Evolutionary conservation across 805 yeast species (phyloP), one percentile per base, ranked within the genome.

Genomic region (Cyberlindnera meyerae): DNA sequence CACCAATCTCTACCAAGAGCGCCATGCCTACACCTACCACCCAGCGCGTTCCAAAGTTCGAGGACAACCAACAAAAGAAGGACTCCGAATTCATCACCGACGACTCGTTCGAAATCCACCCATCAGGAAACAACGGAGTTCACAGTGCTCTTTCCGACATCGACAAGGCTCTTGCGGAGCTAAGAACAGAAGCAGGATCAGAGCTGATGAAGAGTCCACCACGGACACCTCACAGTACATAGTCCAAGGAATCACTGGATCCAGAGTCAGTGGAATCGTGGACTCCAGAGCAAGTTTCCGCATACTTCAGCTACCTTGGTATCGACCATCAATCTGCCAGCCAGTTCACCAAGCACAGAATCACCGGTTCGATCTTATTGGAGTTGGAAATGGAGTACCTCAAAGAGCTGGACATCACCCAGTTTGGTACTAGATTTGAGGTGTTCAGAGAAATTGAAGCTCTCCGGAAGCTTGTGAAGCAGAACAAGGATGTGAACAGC

Each of bases 381-480:
- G 94, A 89, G 60, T 69, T 93, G 44, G 97, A 90, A 52, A 68
- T 90, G 43, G 73, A 86, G 1, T 84, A 84, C 52, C 70, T 93
- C 52, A 93, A 90, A 57, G 99, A 93, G 60, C 66, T 93, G 40
- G 98, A 89, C 39, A 90, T 93, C 35, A 71, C 77, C 33, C 84
- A 95, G 4, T 93, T 93, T 64, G 99, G 99, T 18, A 89, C 96
- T 0, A 73, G 99, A 45, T 93, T 88, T 61, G 96, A 89, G 58
- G 76, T 93, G 31, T 80, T 77, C 60, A 88, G 87, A 55, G 95
- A 86, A 56, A 90, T 93, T 50, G 95, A 86, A 57, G 73, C 77
- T 25, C 63, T 82, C 49, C 55, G 62, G 44, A 58, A 58, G 29
- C 32, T 52, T 15, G 45, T 43, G 5, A 40, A 38, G 14, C 37